These are phyloP conservation scores for Blepharisma japonicum DNA, from an alignment of 73 alveolate species.

Conservation along the genomic window DNA sequence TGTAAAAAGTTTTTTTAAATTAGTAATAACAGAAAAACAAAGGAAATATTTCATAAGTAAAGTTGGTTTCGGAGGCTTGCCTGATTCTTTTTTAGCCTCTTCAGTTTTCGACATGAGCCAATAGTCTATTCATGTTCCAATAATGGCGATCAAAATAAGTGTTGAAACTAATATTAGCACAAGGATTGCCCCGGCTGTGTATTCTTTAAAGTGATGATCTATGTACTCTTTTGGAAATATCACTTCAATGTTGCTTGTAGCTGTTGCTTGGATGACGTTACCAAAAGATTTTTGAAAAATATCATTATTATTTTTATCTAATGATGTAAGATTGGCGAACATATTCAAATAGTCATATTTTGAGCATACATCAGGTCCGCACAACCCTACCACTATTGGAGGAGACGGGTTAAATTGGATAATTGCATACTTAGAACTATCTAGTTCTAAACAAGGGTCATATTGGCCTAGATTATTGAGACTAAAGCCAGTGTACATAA, in stretches of 20 bases:
- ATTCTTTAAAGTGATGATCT: not conserved
- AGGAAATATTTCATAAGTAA: no score
- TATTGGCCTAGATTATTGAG: conserved; percentile 6
- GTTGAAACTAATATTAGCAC: not conserved
- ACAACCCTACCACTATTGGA: not conserved
- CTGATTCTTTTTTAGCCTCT: no score
- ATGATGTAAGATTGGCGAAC: no score
- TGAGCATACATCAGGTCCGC: conserved; percentile 5
- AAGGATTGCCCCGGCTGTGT: not conserved
- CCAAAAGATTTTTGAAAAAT: no score
- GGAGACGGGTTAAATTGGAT: not conserved
- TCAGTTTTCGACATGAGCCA: no score
- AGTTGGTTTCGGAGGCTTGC: no score
- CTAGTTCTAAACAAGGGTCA: not conserved
- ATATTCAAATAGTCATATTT: not conserved
- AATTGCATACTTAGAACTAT: not conserved
- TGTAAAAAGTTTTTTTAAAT: conserved; percentile 29
- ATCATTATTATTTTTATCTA: no score
- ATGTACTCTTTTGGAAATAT: not conserved
- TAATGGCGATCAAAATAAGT: not conserved
- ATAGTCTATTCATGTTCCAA: conserved; percentile 13
- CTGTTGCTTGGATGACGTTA: not conserved
- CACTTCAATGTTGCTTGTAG: not conserved
- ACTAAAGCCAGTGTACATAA: not conserved
- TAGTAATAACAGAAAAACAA: conserved; percentile 20